Evolutionary conservation across 495 filamentous ascomycete species (phyloP).

Genomic region (Glonium stellatum): DNA sequence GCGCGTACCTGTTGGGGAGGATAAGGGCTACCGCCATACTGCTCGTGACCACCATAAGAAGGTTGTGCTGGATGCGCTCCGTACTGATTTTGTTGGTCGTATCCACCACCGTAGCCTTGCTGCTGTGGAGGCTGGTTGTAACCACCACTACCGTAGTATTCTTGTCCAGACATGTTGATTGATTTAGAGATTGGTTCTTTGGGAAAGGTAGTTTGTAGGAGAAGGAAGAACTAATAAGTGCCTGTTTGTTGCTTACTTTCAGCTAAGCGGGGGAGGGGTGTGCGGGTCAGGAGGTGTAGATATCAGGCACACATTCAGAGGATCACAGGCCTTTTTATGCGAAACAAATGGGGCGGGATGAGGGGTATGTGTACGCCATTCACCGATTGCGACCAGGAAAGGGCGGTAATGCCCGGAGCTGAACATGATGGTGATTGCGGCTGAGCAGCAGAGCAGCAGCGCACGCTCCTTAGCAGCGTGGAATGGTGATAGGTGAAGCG

Average conservation of each 20-base stretch:
- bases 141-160: slow-evolving; percentile 3
- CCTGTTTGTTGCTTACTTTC: background rate
- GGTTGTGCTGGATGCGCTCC: slow-evolving; percentile 18
- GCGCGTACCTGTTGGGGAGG: slow-evolving; percentile 7
- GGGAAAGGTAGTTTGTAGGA: background rate
- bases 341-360: background rate
- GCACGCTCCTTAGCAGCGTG: background rate
- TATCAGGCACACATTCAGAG: background rate
- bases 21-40: slow-evolving; percentile 3
- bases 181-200: slow-evolving; percentile 1
- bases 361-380: background rate
- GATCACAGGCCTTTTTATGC: slow-evolving; percentile 4
- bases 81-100: slow-evolving; percentile 23
- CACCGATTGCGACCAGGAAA: background rate
- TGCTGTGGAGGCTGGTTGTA: slow-evolving; percentile 15
- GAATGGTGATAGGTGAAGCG: background rate
- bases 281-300: background rate
- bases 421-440: background rate
- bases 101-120: slow-evolving; percentile 9
- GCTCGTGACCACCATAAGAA: background rate
- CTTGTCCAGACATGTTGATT: slow-evolving; percentile 1
- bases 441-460: background rate
- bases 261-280: slow-evolving; percentile 6
- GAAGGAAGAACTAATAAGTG: background rate
- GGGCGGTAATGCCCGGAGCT: background rate